Conservation (phyloP, 495 filamentous ascomycete species). For the Hypoxylon subgilvum region DNA sequence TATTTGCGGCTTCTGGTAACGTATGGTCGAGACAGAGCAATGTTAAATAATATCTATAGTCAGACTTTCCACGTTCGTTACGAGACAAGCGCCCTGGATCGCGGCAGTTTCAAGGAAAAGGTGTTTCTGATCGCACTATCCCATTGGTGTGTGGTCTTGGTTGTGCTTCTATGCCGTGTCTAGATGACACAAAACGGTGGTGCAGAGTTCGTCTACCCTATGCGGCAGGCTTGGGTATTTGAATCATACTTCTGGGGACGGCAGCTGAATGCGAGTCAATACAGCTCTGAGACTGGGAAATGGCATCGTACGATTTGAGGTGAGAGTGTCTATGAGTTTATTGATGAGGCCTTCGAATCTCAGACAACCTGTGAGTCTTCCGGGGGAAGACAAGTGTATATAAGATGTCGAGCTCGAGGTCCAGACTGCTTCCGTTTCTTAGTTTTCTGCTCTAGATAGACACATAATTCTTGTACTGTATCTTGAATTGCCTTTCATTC, state of each 20-base stretch:
- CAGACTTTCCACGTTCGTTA: not conserved
- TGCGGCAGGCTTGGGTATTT: not conserved
- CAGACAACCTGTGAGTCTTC: not conserved
- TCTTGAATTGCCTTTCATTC: slow-evolving; percentile 1
- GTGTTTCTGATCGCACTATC: slow-evolving; percentile 3
- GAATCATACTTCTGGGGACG: not conserved
- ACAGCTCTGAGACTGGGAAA: not conserved
- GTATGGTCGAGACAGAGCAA: slow-evolving; percentile 10
- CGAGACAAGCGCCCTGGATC: slow-evolving; percentile 2
- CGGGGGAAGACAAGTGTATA: not conserved
- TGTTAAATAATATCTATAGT: not conserved
- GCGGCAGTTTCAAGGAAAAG: not conserved
- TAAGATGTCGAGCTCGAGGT: not conserved
- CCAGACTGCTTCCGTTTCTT: not conserved
- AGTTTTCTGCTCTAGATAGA: not conserved
- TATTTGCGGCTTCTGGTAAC: not conserved
- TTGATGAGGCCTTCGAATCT: no score
- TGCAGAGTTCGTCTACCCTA: slow-evolving; percentile 35
- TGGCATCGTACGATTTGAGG: slow-evolving; percentile 8
- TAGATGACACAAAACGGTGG: slow-evolving; percentile 33
- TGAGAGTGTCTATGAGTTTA: slow-evolving; percentile 8
- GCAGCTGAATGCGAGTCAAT: slow-evolving; percentile 19
- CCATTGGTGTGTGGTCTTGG: not conserved
- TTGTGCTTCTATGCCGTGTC: not conserved
- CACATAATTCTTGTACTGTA: slow-evolving; percentile 5